Evolutionary conservation across 2,329 filamentous ascomycete genomes (phyloP), one percentile per base, ranked within the genome.

Genomic region (Clonostachys sp.): DNA sequence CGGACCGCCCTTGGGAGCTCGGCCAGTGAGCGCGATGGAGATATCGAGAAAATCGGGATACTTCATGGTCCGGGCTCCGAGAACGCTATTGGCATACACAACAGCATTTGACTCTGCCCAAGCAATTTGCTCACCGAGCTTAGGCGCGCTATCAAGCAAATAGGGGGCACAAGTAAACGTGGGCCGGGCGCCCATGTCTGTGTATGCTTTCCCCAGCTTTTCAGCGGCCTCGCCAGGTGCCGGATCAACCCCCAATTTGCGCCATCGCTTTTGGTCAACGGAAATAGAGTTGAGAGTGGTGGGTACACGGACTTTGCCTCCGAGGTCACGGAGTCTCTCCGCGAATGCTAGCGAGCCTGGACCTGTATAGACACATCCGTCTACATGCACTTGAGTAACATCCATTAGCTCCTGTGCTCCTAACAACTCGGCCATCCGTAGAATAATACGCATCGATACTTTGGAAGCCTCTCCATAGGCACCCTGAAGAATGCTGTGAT

Each of bases 41-140:
- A 72, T 60, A 34, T 74, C 71, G 3, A 74, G 58, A 35, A 67
- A 70, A 45, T 74, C 70, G 0, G 72, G 72, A 47, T 71, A 73
- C 48, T 74, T 74, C 47, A 65, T 61, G 1, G 71, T 74, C 17
- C 61, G 60, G 0, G 71, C 70, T 0, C 70, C 71, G 0, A 74
- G 60, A 0, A 74, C 66, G 46, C 70, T 74, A 40, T 75, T 74
- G 2, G 70, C 68, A 48, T 62, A 74, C 0, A 73, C 65, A 0
- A 74, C 71, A 0, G 69, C 72, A 49, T 74, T 74, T 0, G 70
- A 73, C 50, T 73, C 70, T 1, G 64, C 67, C 67, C 71, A 74
- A 0, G 59, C 67, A 4, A 74, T 58, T 24, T 73, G 58, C 12
- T 74, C 66, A 5, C 68, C 71, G 0, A 44, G 12, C 13, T 44